Evolutionary conservation across 352 stramenopile species (phyloP).

Genomic region (Phytophthora syringae): DNA sequence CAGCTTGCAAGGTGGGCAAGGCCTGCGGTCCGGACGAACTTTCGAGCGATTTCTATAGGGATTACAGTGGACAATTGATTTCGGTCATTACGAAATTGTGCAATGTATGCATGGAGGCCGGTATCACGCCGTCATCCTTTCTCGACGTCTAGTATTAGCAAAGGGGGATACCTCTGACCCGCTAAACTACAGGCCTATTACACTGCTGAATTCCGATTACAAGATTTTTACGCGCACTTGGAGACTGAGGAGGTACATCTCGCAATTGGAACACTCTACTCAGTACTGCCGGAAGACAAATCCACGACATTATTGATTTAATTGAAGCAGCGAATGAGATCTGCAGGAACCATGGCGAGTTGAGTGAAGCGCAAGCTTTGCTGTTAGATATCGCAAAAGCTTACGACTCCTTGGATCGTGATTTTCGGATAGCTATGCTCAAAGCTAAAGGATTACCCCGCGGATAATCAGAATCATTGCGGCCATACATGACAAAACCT

Average conservation of each 20-base stretch:
- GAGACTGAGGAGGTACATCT: not conserved
- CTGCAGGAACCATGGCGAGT: not conserved
- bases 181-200: not conserved
- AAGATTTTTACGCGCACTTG: constrained; percentile 7
- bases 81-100: too few species aligned
- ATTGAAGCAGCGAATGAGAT: constrained; percentile 2
- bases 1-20: too few species aligned
- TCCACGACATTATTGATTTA: constrained; percentile 8
- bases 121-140: too few species aligned
- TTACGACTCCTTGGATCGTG: constrained; percentile 11
- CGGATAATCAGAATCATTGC: not conserved
- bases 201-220: constrained; percentile 8
- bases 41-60: too few species aligned
- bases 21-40: too few species aligned
- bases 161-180: too few species aligned
- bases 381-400: constrained; percentile 15
- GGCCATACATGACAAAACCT: not conserved
- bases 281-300: constrained; percentile 5
- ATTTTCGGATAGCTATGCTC: constrained; percentile 8
- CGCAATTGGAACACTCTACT: not conserved
- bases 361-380: not conserved
- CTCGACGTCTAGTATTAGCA: too few species aligned
- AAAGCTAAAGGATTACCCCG: not conserved
- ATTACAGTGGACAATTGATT: too few species aligned
- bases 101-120: too few species aligned